Conservation (phyloP, 2,329 filamentous ascomycete genomes). For the Xenoacremonium recifei region DNA sequence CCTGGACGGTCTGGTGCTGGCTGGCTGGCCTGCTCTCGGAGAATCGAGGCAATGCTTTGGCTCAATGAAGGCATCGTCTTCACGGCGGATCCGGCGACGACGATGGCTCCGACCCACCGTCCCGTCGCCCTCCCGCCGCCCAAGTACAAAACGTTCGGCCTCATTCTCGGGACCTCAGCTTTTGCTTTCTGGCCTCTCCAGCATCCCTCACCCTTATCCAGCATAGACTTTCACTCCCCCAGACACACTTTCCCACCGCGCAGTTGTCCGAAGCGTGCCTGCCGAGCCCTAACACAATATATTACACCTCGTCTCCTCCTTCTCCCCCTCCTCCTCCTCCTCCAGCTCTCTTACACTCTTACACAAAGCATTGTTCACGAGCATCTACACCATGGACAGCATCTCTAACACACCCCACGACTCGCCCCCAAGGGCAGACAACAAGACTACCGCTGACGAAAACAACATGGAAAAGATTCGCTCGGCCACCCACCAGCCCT, state of each 20-base stretch:
- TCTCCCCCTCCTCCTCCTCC: neutral
- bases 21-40: neutral
- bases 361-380: neutral
- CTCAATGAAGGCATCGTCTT: slow-evolving; percentile 1
- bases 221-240: neutral
- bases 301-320: neutral
- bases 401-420: slow-evolving; percentile 12
- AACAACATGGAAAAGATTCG: slow-evolving; percentile 3
- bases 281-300: too few relatives aligned
- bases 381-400: slow-evolving; percentile 9
- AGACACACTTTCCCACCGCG: too few relatives aligned
- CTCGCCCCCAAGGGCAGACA: slow-evolving; percentile 8
- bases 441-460: slow-evolving; percentile 11
- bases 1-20: neutral
- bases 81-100: slow-evolving; percentile 5
- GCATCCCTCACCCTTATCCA: neutral
- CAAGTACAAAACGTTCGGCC: slow-evolving; percentile 6
- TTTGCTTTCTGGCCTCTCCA: neutral
- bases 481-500: slow-evolving; percentile 4
- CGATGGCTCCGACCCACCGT: slow-evolving; percentile 8
- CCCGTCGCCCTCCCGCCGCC: slow-evolving; percentile 1
- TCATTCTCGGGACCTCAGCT: slow-evolving; percentile 7
- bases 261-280: too few relatives aligned
- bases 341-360: neutral
- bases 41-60: slow-evolving; percentile 2